Evolutionary conservation across 768 basidiomycete genomes (phyloP).

Genomic region (Serendipita sp.): DNA sequence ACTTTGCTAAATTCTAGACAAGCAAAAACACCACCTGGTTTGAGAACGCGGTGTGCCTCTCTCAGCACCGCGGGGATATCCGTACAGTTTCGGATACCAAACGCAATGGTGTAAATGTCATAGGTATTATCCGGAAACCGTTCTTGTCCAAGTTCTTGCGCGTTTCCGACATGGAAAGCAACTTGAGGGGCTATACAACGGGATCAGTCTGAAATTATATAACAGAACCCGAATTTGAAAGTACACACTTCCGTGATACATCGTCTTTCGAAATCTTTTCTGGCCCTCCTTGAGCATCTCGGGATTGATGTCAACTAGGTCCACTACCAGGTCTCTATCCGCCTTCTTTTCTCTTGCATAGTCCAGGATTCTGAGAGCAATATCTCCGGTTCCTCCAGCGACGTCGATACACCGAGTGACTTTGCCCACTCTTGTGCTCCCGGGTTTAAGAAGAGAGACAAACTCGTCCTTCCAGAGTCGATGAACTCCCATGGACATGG

Average conservation of each 20-base stretch:
- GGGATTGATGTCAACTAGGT: conserved; percentile 84
- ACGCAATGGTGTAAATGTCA: conserved; percentile 96
- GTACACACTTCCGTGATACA: conserved; percentile 87
- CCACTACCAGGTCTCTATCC: conserved; percentile 77
- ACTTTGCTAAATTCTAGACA: conserved; percentile 95
- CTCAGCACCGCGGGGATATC: conserved; percentile 72
- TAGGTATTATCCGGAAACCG: conserved; percentile 70
- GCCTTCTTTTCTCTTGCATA: conserved; percentile 75
- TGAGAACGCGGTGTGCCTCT: conserved; percentile 86
- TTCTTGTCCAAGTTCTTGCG: conserved; percentile 52
- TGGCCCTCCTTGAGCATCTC: conserved; percentile 91
- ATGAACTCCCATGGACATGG: conserved; percentile 92
- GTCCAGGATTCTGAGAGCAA: conserved; percentile 86
- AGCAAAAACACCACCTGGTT: conserved; percentile 89
- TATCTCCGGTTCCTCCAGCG: conserved; percentile 95
- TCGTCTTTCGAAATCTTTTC: conserved; percentile 84
- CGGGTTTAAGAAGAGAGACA: conserved; percentile 58
- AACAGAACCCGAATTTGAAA: not conserved
- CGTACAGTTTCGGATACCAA: conserved; percentile 95
- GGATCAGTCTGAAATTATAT: not conserved
- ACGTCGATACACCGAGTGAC: conserved; percentile 75
- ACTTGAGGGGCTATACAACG: conserved; percentile 63
- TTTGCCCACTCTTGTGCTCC: conserved; percentile 40
- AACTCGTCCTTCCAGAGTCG: conserved; percentile 93
- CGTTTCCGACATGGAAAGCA: conserved; percentile 84